Evolutionary conservation across 148 eudicot genomes (phyloP).

Genomic region (Silene latifolia): DNA sequence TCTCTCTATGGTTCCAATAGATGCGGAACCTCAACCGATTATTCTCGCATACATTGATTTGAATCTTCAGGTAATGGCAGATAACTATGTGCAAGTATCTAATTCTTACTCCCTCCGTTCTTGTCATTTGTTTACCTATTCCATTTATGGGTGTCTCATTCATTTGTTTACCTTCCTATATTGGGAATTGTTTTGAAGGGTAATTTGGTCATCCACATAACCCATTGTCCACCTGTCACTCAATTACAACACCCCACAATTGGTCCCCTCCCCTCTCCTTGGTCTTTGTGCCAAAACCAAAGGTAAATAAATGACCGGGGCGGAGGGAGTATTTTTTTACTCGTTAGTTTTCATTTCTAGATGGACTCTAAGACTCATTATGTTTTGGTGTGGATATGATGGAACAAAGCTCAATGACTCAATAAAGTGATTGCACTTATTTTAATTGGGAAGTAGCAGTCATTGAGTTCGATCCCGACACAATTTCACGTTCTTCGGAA

Average conservation of each 20-base stretch:
- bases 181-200: no score
- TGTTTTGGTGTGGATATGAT: neutral
- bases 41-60: constrained; percentile 98
- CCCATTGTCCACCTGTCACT: no score
- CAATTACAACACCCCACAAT: no score
- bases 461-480: neutral
- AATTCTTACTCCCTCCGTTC: no score
- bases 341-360: neutral
- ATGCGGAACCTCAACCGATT: constrained; percentile 94
- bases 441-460: neutral
- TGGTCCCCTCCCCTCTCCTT: no score
- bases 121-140: no score
- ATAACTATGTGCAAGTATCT: neutral
- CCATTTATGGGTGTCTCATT: no score
- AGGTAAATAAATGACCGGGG: no score
- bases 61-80: constrained; percentile 73
- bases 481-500: neutral
- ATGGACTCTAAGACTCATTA: neutral
- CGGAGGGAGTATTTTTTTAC: neutral
- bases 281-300: no score
- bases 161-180: no score
- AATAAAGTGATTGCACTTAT: neutral
- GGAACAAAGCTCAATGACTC: neutral
- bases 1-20: constrained; percentile 94
- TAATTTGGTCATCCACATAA: no score